phyloP scores from a whole-genome alignment of 2,329 filamentous ascomycete genomes.

The Akanthomyces uredinophilus region DNA sequence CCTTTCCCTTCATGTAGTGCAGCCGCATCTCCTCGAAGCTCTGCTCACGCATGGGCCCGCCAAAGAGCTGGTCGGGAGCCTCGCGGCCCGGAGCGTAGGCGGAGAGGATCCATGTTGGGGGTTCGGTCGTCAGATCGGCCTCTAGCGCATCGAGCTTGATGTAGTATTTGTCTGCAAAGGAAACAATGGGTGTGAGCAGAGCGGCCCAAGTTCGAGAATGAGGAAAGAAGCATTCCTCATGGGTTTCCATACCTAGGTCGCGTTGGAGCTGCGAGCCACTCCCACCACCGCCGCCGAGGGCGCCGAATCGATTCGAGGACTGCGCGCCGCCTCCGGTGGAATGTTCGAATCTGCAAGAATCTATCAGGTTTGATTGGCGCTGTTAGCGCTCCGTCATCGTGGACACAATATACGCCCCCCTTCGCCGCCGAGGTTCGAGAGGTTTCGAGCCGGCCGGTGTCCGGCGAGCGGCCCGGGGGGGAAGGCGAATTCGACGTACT shows the following conservation, averaged over 20 bases:
- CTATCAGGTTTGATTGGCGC: slow-evolving; percentile 27
- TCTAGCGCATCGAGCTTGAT: slow-evolving; percentile 57
- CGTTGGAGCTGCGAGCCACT: slow-evolving; percentile 18
- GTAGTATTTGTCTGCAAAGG: slow-evolving; percentile 37
- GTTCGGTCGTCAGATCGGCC: slow-evolving; percentile 63
- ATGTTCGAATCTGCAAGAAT: slow-evolving; percentile 51
- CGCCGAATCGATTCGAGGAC: slow-evolving; percentile 53
- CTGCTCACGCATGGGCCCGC: slow-evolving; percentile 71
- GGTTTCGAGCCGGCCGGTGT: neutral
- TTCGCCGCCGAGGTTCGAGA: neutral
- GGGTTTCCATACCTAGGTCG: slow-evolving; percentile 19
- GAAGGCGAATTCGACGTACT: slow-evolving; percentile 32
- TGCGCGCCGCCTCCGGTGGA: slow-evolving; percentile 35
- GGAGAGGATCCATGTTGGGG: slow-evolving; percentile 80
- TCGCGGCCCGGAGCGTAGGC: slow-evolving; percentile 75
- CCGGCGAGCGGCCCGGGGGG: neutral
- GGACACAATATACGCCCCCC: neutral
- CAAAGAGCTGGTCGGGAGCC: slow-evolving; percentile 77
- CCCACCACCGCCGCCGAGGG: slow-evolving; percentile 32
- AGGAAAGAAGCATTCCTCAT: neutral
- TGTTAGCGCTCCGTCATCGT: neutral
- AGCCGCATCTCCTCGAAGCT: slow-evolving; percentile 84
- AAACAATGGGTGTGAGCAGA: neutral
- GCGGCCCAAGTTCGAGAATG: neutral
- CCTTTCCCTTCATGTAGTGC: slow-evolving; percentile 59